These are phyloP conservation scores for Lecanicillium sp. DNA, from an alignment of 2,329 filamentous ascomycete genomes.

Conservation along the genomic window DNA sequence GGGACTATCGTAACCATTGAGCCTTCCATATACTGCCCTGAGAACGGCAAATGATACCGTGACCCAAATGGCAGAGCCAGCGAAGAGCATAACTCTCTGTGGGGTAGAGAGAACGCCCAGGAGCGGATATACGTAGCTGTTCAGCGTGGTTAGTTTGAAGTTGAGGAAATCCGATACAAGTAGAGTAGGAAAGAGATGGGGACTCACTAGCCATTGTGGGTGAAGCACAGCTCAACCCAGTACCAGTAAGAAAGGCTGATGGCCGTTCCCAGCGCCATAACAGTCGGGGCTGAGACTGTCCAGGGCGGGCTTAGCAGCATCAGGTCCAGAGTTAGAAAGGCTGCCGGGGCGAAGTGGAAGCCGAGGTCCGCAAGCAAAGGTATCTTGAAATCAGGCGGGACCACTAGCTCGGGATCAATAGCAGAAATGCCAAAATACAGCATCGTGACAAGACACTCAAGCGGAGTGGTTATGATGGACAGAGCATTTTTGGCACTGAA, in stretches of 20 bases:
- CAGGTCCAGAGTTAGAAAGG: conserved; percentile 57
- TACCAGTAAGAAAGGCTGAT: conserved; percentile 66
- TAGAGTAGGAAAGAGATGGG: too few relatives aligned
- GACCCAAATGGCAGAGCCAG: conserved; percentile 62
- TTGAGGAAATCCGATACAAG: background rate
- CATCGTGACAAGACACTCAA: conserved; percentile 63
- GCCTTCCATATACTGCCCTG: conserved; percentile 59
- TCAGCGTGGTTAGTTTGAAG: conserved; percentile 7
- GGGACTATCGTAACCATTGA: conserved; percentile 50
- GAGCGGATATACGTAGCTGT: conserved; percentile 78
- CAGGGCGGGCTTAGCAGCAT: conserved; percentile 66
- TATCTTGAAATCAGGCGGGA: conserved; percentile 48
- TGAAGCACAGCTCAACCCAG: conserved; percentile 68
- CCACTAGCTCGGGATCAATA: conserved; percentile 44
- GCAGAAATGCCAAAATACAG: conserved; percentile 65
- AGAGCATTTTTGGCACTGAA: conserved; percentile 62
- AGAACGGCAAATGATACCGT: conserved; percentile 60
- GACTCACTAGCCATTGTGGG: conserved; percentile 55
- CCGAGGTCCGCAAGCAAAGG: conserved; percentile 51
- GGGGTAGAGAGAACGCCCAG: conserved; percentile 60
- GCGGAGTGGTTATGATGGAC: conserved; percentile 56
- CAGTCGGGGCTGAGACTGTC: conserved; percentile 53
- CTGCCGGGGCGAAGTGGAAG: conserved; percentile 58
- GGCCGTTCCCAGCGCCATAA: conserved; percentile 47
- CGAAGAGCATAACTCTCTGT: conserved; percentile 63